Percentiles rank a stretch among this genome's conserved stretches.
Conservation (phyloP, 2,329 filamentous ascomycete genomes). For the Epichloe elymi region DNA sequence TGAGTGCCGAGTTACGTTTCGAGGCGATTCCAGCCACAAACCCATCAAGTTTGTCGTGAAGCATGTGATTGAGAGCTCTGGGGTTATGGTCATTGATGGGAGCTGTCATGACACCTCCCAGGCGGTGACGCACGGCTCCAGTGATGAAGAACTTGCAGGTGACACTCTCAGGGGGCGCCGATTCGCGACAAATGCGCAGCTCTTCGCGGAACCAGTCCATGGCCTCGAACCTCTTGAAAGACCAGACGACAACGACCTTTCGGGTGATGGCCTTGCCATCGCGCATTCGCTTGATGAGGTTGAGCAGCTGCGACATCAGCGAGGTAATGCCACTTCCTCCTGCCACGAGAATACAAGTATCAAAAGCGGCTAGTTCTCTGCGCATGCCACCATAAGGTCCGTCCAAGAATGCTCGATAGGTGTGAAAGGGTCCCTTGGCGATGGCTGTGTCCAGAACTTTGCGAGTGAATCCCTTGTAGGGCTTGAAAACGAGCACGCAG, state of each 20-base stretch:
- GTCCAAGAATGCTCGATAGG: constrained; percentile 83
- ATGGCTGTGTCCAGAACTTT: constrained; percentile 73
- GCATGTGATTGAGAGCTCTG: constrained; percentile 56
- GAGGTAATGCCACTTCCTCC: constrained; percentile 93
- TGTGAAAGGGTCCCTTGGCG: constrained; percentile 78
- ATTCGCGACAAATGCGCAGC: constrained; percentile 79
- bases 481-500: constrained; percentile 81
- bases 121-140: constrained; percentile 36
- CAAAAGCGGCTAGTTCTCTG: constrained; percentile 77
- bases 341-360: constrained; percentile 84
- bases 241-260: constrained; percentile 87
- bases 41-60: constrained; percentile 79
- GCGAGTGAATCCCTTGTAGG: constrained; percentile 80
- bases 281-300: constrained; percentile 92
- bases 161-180: constrained; percentile 75
- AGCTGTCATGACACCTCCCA: constrained; percentile 29
- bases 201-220: constrained; percentile 99
- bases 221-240: constrained; percentile 76
- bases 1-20: constrained; percentile 74
- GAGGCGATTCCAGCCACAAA: constrained; percentile 78
- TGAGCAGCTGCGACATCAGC: constrained; percentile 77
- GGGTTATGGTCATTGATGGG: constrained; percentile 21
- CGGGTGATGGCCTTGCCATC: constrained; percentile 89
- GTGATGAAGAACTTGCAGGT: constrained; percentile 95
- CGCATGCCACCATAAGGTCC: constrained; percentile 94